Conservation (phyloP, 257 asterid genomes). For the Verbascum thapsus region DNA sequence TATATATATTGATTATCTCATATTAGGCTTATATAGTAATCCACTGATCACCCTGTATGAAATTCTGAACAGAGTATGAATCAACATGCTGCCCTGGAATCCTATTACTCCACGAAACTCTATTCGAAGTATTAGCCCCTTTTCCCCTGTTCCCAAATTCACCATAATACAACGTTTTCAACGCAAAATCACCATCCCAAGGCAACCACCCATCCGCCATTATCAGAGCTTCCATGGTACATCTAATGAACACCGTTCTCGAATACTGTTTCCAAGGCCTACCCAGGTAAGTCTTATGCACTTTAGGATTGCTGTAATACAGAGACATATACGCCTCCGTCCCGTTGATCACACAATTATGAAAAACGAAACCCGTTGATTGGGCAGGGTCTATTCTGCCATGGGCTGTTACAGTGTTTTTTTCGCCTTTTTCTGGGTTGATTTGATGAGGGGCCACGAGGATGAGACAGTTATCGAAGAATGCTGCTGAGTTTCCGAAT, state of each 20-base stretch:
- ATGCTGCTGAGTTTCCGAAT: constrained; percentile 55
- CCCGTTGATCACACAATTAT: constrained; percentile 47
- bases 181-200: constrained; percentile 47
- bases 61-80: constrained; percentile 41
- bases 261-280: constrained; percentile 73
- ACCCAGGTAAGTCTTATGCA: constrained; percentile 44
- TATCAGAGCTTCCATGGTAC: constrained; percentile 41
- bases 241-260: constrained; percentile 41
- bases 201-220: constrained; percentile 53
- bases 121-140: constrained; percentile 30
- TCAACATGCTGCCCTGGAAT: constrained; percentile 38
- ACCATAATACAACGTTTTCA: constrained; percentile 48
- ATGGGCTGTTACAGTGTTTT: constrained; percentile 55
- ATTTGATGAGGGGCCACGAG: constrained; percentile 42
- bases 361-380: constrained; percentile 54
- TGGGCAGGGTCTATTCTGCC: constrained; percentile 55
- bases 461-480: constrained; percentile 46
- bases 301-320: constrained; percentile 38
- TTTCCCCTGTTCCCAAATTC: constrained; percentile 41
- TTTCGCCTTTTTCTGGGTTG: constrained; percentile 49
- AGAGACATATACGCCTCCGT: constrained; percentile 45
- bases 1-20: neutral
- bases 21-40: constrained; percentile 34
- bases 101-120: constrained; percentile 48
- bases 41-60: constrained; percentile 56